Base-by-base conservation (phyloP, 345 rosid genomes). In the Camelina hispida region DNA sequence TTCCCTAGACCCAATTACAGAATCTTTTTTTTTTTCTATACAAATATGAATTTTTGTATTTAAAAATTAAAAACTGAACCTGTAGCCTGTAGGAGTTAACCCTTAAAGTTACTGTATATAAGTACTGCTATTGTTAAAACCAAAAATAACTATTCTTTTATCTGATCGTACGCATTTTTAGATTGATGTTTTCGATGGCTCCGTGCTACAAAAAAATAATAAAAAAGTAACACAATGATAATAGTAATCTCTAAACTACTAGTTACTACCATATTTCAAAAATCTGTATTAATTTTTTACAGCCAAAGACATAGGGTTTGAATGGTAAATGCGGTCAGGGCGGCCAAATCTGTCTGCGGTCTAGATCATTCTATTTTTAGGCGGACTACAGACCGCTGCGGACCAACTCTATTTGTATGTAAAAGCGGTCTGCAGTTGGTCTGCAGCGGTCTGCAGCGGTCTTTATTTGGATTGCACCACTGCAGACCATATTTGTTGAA, bases 181-280 rank as follows among this genome's bases (percentile, higher is more conserved):
- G 58, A 63, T 56, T 70, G 25, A 63, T 55, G 67, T 63, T 70
- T 70, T 70, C 58, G 43, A 68, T 42, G 55, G 55, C 1, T 38
- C 10, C 30, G 4, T 40, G 9, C 4, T 37, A 25, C 25, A 20
- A 20, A 20, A 20, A 20, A 20, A 20, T 30, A 30, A 30, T 23
- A 30, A 34, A 34, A 35, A 20, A 12, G 35, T 34, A 35, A 14
- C 0, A 17, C 22, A 44, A 23, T 38, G 56, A 14, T 28, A 7
- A 35, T 9, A 7, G 8, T 34, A 18, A 62, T 71, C 7, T 14
- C 42, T 42, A n/a, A n/a, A n/a, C n/a, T n/a, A n/a, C n/a, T n/a
- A n/a, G n/a, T n/a, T 68, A 40, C 22, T 25, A 25, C 28, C 0
- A 16, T 10, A 38, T 20, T 46, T 32, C 22, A 20, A 53, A 55